Evolutionary conservation across 352 stramenopile species (phyloP).

Genomic region (Phytophthora megakarya): DNA sequence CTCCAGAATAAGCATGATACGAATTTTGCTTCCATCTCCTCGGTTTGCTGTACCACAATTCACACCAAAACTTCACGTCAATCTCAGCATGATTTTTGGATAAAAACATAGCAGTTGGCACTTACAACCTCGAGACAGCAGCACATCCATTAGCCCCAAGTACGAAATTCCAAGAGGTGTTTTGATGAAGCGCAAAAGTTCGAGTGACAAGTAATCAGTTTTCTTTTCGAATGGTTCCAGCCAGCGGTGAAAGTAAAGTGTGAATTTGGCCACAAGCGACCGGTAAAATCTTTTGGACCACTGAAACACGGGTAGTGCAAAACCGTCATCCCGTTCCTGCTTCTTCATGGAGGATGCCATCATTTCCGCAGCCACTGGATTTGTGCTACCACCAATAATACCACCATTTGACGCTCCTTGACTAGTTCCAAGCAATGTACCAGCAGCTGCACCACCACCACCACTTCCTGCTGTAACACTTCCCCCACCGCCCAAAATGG

Average conservation of each 20-base stretch:
- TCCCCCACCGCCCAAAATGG: conserved; percentile 55
- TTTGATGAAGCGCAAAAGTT: conserved; percentile 76
- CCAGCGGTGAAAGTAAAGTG: conserved; percentile 84
- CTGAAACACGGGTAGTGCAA: conserved; percentile 79
- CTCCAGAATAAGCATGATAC: conserved; percentile 79
- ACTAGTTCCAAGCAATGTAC: conserved; percentile 25
- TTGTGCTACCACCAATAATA: conserved; percentile 45
- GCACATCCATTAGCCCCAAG: conserved; percentile 79
- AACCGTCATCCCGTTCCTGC: conserved; percentile 78
- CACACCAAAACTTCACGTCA: conserved; percentile 16
- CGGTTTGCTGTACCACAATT: conserved; percentile 43
- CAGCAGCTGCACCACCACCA: conserved; percentile 27
- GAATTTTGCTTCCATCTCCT: conserved; percentile 51
- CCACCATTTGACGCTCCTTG: conserved; percentile 28
- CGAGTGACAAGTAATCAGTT: conserved; percentile 59
- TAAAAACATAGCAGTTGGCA: conserved; percentile 9
- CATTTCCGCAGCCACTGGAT: conserved; percentile 73
- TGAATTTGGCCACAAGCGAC: conserved; percentile 85
- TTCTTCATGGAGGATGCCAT: conserved; percentile 77
- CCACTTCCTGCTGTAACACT: conserved; percentile 25
- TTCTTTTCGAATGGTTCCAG: conserved; percentile 73
- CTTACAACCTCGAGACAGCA: conserved; percentile 71
- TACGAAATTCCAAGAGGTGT: conserved; percentile 83
- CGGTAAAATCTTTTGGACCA: conserved; percentile 84
- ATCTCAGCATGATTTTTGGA: background rate